A percentile compares a stretch with the other conserved stretches of the same genome.
Conservation (phyloP, 2,329 filamentous ascomycete species). For the Ophiostoma piceae region DNA sequence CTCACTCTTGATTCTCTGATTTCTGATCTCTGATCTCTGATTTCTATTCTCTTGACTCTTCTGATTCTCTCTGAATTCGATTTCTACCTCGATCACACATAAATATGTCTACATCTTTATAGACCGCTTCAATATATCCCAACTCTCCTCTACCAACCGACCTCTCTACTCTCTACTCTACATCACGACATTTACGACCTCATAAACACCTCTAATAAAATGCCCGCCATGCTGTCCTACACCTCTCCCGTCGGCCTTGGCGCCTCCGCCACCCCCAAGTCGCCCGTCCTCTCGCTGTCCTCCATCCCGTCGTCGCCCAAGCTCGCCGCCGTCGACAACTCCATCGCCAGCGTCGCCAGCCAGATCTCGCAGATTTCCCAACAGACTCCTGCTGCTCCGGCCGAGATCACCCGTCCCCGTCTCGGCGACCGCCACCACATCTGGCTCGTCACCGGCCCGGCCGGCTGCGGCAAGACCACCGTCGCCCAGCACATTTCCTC, state of each 20-base stretch:
- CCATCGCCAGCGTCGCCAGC: constrained; percentile 9
- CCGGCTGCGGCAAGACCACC: constrained; percentile 74
- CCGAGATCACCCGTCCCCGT: neutral
- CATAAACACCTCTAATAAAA: neutral
- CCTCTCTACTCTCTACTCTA: neutral
- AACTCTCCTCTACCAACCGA: neutral
- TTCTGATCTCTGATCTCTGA: neutral
- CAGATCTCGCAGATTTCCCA: neutral
- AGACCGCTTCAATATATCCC: constrained; percentile 8
- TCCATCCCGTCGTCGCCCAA: constrained; percentile 20
- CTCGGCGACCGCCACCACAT: constrained; percentile 53
- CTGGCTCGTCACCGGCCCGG: constrained; percentile 74
- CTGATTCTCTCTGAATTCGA: neutral
- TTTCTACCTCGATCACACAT: neutral
- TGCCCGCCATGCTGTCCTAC: constrained; percentile 22
- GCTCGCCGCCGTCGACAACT: neutral
- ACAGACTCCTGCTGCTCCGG: neutral
- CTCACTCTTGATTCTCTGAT: neutral
- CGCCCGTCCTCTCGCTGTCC: constrained; percentile 8
- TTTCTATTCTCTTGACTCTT: neutral
- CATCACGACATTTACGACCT: neutral
- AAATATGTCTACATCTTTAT: constrained; percentile 15
- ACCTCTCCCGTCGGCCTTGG: constrained; percentile 17
- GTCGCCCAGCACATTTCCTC: constrained; percentile 61
- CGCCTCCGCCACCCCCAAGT: constrained; percentile 7